Conservation (phyloP, 768 basidiomycete species). For the Suillus tomentosus region DNA sequence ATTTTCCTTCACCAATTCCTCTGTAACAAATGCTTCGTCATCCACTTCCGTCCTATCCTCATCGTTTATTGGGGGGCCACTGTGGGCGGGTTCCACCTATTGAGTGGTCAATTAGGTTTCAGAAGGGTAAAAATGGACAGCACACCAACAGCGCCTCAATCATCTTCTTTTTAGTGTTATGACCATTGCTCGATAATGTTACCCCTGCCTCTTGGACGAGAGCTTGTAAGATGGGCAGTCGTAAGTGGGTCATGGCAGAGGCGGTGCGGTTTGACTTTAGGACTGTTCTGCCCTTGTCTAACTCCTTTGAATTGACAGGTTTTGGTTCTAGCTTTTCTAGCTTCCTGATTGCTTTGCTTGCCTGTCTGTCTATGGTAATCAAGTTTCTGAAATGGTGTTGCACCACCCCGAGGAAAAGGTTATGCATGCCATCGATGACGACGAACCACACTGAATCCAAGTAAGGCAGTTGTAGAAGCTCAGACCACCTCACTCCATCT, state of each 20-base stretch:
- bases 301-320: background rate
- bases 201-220: conserved; percentile 7
- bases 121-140: background rate
- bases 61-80: too few species aligned
- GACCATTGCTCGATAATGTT: background rate
- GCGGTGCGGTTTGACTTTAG: background rate
- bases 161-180: background rate
- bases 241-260: background rate
- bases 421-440: conserved; percentile 41
- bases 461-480: conserved; percentile 35
- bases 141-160: background rate
- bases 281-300: background rate
- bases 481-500: conserved; percentile 32
- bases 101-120: too few species aligned
- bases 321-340: background rate
- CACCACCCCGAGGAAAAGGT: conserved; percentile 28
- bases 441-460: conserved; percentile 31
- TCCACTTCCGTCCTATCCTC: too few species aligned
- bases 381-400: conserved; percentile 17
- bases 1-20: too few species aligned
- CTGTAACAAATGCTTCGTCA: too few species aligned
- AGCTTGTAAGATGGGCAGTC: background rate
- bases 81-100: too few species aligned
- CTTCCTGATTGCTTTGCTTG: conserved; percentile 1
- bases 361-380: conserved; percentile 12